phyloP scores from a whole-genome alignment of 257 asterid genomes.

The Solanum chmielewskii region DNA sequence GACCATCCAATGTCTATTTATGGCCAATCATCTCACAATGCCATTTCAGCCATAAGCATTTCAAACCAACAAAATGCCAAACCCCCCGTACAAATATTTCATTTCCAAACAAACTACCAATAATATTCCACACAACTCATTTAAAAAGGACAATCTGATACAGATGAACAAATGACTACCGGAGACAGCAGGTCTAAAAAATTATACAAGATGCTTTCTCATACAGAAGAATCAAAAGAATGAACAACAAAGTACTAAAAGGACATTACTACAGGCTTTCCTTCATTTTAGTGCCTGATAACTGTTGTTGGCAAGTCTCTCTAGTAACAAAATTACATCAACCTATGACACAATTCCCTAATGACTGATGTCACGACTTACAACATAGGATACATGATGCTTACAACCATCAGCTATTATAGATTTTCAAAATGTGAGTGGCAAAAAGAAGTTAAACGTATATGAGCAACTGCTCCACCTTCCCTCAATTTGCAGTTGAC shows the following conservation, averaged over 20 bases:
- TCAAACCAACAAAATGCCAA: not conserved
- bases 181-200: not conserved
- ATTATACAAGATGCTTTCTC: not conserved
- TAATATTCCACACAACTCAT: not conserved
- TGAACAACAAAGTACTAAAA: not conserved
- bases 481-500: conserved; percentile 34
- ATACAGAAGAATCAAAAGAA: not conserved
- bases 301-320: not conserved
- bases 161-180: not conserved
- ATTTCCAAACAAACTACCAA: not conserved
- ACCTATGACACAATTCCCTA: conserved; percentile 5
- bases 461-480: not conserved
- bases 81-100: not conserved
- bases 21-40: not conserved
- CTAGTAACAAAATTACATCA: conserved; percentile 2
- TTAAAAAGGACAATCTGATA: not conserved
- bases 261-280: conserved; percentile 1
- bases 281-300: conserved; percentile 4
- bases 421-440: not conserved
- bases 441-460: not conserved
- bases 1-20: not conserved
- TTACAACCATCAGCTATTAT: conserved; percentile 2
- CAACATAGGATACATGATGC: conserved; percentile 1
- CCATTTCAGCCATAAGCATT: not conserved
- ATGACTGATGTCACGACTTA: conserved; percentile 1